These are phyloP conservation scores for Rhodotorula sp. DNA, from an alignment of 1,284 basidiomycete genomes.

Conservation along the genomic window DNA sequence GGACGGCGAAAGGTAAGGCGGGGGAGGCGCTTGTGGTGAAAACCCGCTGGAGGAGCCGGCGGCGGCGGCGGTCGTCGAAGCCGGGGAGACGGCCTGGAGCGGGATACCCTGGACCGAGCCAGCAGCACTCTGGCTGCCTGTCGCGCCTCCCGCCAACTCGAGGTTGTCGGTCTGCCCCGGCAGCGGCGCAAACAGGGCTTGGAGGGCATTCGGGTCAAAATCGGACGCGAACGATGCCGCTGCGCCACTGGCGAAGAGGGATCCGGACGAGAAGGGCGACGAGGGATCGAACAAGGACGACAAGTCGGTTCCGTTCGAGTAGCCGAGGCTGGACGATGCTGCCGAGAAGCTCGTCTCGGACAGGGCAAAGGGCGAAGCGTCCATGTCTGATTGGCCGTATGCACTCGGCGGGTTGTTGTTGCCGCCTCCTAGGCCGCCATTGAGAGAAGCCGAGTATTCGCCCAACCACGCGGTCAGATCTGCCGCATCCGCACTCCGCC, in stretches of 20 bases:
- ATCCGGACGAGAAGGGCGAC: slow-evolving; percentile 6
- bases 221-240: background rate
- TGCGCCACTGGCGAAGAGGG: background rate
- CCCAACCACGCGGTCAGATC: background rate
- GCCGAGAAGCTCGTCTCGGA: slow-evolving; percentile 1
- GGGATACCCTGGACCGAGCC: background rate
- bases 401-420: background rate
- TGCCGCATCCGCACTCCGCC: background rate
- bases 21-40: background rate
- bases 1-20: too few species aligned
- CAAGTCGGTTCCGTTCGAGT: background rate
- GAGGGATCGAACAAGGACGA: background rate
- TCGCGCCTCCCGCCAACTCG: background rate
- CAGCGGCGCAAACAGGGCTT: slow-evolving; percentile 6
- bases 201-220: slow-evolving; percentile 16
- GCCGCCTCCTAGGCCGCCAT: background rate
- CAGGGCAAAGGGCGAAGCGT: slow-evolving; percentile 1
- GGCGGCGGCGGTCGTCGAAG: slow-evolving; percentile 8
- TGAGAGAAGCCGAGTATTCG: background rate
- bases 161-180: background rate
- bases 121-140: background rate
- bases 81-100: slow-evolving; percentile 12
- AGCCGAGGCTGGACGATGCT: background rate
- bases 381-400: background rate
- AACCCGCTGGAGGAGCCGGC: background rate